Evolutionary conservation across 176 grass and related monocot genomes (phyloP), one percentile per base, ranked within the genome.

Genomic region (Melocanna baccifera): DNA sequence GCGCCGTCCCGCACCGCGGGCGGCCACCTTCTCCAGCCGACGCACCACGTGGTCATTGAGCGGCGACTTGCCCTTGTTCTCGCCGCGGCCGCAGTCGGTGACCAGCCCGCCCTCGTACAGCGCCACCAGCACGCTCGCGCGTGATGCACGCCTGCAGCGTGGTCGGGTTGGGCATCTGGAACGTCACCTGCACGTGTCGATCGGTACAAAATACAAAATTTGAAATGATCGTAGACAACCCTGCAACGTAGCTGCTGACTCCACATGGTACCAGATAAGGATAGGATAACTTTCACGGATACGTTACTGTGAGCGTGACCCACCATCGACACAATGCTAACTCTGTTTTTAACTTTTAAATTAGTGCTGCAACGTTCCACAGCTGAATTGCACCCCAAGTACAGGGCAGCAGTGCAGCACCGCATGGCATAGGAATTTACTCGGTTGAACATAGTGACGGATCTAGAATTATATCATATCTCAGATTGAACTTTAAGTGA

Each of bases 21-120:
- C 67, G n/a, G 88, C 69, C 62, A 94, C 70, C 84, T 98, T 98
- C 91, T 94, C 91, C 45, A 95, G 73, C 59, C 91, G 79, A 16
- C 96, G 93, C 84, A 98, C 96, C 8, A 95, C 93, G 83, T 95
- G 89, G 77, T 94, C 96, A 62, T 91, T 95, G 6, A 92, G 89
- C 71, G 95, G 86, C 32, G 91, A 69, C 64, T 87, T 89, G 42
- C 96, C 93, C 62, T 94, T 93, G 91, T 98, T 95, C 86, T 92
- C 96, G 40, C 96, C 96, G 80, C 79, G 77, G 46, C 73, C 88
- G 86, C 93, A 86, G 48, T 95, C 89, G 3, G 95, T 98, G 46
- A 95, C 89, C 39, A 98, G 82, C 29, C 93, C 89, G 67, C 82
- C 95, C 91, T 95, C 92, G 87, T 95, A 93, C 55, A 95, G 88